Evolutionary conservation across 225 moss, liverwort and hornwort genomes (phyloP), one percentile per base, ranked within the genome.

Genomic region (Ulota crispa): DNA sequence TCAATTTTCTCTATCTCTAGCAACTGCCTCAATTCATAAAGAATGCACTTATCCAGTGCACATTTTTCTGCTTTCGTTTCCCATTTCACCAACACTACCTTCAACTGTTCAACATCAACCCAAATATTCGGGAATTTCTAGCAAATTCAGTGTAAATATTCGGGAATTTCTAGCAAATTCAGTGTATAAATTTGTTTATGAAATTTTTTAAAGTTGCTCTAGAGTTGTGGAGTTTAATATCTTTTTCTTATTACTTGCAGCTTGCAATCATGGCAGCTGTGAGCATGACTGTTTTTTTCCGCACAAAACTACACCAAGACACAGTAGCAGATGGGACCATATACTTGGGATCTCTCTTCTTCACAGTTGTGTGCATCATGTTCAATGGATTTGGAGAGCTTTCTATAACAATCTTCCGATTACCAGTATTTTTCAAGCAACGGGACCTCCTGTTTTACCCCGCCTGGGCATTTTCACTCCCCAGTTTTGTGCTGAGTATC

Each of bases 381-480:
- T 81, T 95, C 63, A 95, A 95, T 56, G 95, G 95, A 8, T 95
- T 93, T 77, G 90, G 93, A 26, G 95, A 95, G 83, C 87, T 95
- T 68, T 89, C 91, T 9, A 88, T 93, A 47, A 95, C 93, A 18
- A 93, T 95, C 66, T 86, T 88, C 80, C 92, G 95, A 9, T 86
- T 95, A 28, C 95, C 95, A 8, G 95, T 95, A 75, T 90, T 95
- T 47, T 95, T 89, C 89, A 95, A 95, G 83, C 95, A 95, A 70
- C 72, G 95, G 11, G 95, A 95, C 75, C 84, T 95, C 36, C 88
- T 92, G 20, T 89, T 95, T 63, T 93, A 95, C 32, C 95, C 95
- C 34, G 79, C 95, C 37, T 95, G 95, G 95, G 95, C 91, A 45
- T 93, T 90, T 75, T 87, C 95, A n/a, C 82, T 95, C 19, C 92